phyloP scores from a whole-genome alignment of 768 basidiomycete species.

The Postia placenta region DNA sequence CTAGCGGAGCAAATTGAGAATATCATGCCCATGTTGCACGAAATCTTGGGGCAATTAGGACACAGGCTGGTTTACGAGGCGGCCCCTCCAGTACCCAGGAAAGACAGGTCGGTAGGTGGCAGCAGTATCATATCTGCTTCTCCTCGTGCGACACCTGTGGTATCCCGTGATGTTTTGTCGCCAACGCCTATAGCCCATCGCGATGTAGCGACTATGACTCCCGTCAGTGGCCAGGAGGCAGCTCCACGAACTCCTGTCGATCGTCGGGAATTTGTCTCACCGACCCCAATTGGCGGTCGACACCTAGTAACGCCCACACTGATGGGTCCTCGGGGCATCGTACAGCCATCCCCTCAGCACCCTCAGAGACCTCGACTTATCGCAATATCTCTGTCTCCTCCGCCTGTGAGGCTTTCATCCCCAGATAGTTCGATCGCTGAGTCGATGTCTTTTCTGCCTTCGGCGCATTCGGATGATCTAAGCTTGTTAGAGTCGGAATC shows the following conservation, averaged over 20 bases:
- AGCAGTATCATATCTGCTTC: slow-evolving; percentile 32
- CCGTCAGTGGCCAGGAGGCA: no score
- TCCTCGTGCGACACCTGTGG: slow-evolving; percentile 10
- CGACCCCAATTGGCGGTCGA: no score
- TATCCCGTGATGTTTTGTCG: slow-evolving; percentile 11
- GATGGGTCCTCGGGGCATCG: no score
- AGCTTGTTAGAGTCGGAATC: slow-evolving; percentile 36
- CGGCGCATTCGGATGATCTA: slow-evolving; percentile 72
- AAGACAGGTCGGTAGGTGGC: slow-evolving; percentile 41
- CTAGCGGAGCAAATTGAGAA: slow-evolving; percentile 62
- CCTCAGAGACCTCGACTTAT: slow-evolving; percentile 16
- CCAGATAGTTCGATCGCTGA: slow-evolving; percentile 29
- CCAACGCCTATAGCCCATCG: not conserved
- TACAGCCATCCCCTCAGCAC: no score
- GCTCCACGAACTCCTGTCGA: no score
- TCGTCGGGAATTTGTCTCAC: no score
- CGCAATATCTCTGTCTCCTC: slow-evolving; percentile 36
- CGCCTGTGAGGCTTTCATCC: slow-evolving; percentile 39
- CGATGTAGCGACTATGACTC: no score
- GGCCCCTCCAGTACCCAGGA: slow-evolving; percentile 24
- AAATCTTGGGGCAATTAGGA: slow-evolving; percentile 21
- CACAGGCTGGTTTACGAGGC: slow-evolving; percentile 11
- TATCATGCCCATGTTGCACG: slow-evolving; percentile 62
- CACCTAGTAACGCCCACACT: no score
- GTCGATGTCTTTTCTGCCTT: slow-evolving; percentile 41